Evolutionary conservation across 108 stramenopile genomes (phyloP).

Genomic region (Discostella pseudostelligera): DNA sequence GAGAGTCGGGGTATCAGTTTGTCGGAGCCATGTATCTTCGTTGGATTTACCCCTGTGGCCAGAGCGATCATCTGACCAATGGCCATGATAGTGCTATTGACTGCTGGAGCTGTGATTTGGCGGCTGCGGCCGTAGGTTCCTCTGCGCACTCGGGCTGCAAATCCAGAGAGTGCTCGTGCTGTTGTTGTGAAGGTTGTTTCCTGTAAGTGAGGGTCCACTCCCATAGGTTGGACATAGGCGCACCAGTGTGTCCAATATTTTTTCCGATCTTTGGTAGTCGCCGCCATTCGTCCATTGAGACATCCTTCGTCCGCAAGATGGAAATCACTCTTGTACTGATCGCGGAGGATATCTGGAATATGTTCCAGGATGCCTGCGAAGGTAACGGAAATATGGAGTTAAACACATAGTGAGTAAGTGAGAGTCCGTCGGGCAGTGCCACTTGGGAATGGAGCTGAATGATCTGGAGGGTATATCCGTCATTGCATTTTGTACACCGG

Average conservation of each 20-base stretch:
- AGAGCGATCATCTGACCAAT: conserved; percentile 14
- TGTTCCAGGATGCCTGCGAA: conserved; percentile 13
- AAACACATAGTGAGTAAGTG: conserved; percentile 1
- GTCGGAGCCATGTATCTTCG: neutral
- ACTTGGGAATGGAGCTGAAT: conserved; percentile 8
- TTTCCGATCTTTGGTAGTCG: conserved; percentile 18
- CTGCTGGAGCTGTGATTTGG: conserved; percentile 2
- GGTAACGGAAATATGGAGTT: conserved; percentile 10
- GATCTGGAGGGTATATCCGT: conserved; percentile 19
- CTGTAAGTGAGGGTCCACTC: conserved; percentile 15
- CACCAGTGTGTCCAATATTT: conserved; percentile 12
- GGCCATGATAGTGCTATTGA: conserved; percentile 10
- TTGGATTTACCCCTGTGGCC: conserved; percentile 7
- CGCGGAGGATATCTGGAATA: neutral
- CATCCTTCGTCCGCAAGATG: conserved; percentile 13
- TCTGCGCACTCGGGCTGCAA: neutral
- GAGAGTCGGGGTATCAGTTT: neutral
- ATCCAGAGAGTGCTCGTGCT: neutral
- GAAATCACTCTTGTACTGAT: conserved; percentile 8
- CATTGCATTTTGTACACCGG: conserved; percentile 1
- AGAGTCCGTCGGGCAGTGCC: conserved; percentile 8
- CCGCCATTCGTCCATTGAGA: conserved; percentile 15
- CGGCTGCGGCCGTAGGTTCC: neutral
- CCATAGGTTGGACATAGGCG: conserved; percentile 12
- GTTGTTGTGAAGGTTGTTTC: neutral